These are phyloP conservation scores for Mycena epipterygia DNA, from an alignment of 768 basidiomycete genomes.

Conservation along the genomic window DNA sequence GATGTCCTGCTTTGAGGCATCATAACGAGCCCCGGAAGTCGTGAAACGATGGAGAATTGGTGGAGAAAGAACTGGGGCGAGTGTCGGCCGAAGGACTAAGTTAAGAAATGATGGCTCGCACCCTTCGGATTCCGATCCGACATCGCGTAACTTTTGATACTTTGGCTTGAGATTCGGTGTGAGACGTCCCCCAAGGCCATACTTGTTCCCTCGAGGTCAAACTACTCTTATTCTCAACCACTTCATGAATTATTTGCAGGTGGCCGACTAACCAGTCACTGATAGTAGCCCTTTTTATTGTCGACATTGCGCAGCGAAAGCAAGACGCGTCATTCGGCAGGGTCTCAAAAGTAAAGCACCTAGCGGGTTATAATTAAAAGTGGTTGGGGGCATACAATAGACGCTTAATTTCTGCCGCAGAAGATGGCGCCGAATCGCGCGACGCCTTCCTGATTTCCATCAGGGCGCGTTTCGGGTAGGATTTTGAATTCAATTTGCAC, in stretches of 20 bases:
- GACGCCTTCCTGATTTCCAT: too few relatives aligned
- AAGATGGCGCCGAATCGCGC: too few relatives aligned
- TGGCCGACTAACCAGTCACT: constrained; percentile 5
- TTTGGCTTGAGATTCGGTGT: background rate
- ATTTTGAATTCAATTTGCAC: too few relatives aligned
- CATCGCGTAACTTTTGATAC: background rate
- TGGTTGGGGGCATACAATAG: too few relatives aligned
- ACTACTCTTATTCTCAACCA: background rate
- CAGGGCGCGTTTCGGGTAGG: too few relatives aligned
- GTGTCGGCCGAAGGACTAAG: background rate
- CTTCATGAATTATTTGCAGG: constrained; percentile 1
- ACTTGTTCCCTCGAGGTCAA: background rate
- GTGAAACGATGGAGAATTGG: constrained; percentile 2
- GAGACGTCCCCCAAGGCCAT: background rate
- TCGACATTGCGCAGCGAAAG: too few relatives aligned
- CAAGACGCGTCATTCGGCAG: too few relatives aligned
- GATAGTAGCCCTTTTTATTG: background rate
- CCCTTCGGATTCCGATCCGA: background rate
- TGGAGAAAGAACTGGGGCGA: background rate
- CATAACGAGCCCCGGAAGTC: background rate
- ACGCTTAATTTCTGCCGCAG: too few relatives aligned
- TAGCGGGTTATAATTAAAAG: too few relatives aligned
- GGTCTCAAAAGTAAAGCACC: too few relatives aligned
- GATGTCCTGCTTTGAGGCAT: background rate
- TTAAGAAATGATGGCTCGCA: constrained; percentile 11